Percentiles rank a stretch among this genome's conserved stretches.
Conservation (phyloP, 768 basidiomycete species). For the Sarcodon aspratus region DNA sequence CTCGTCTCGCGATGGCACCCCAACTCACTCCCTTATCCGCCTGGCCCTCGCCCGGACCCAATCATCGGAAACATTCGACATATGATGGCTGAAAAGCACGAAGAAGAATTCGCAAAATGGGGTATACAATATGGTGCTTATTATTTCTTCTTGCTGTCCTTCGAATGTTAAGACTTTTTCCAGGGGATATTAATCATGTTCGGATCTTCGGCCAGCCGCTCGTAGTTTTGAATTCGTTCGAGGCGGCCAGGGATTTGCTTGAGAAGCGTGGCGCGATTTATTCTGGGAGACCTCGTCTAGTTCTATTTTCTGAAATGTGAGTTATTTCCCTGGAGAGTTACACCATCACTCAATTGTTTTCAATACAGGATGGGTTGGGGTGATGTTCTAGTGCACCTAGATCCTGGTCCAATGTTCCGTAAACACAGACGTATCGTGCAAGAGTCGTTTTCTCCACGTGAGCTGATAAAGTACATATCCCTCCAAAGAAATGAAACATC, state of each 20-base stretch:
- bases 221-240: constrained; percentile 11
- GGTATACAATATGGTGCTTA: constrained; percentile 6
- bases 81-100: constrained; percentile 5
- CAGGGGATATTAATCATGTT: constrained; percentile 13
- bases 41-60: constrained; percentile 1
- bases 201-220: constrained; percentile 11
- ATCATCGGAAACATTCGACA: constrained; percentile 9
- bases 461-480: constrained; percentile 8
- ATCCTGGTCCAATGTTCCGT: constrained; percentile 11
- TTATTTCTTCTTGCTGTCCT: neutral
- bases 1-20: neutral
- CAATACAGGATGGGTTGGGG: constrained; percentile 12
- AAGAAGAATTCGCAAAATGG: constrained; percentile 6
- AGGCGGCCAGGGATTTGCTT: constrained; percentile 14
- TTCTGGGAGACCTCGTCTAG: constrained; percentile 13
- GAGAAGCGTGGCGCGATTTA: constrained; percentile 14
- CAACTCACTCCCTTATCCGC: neutral
- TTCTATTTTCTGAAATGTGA: constrained; percentile 4
- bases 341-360: neutral
- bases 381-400: constrained; percentile 8
- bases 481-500: constrained; percentile 15
- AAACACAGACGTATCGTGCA: constrained; percentile 13
- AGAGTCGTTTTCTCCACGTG: constrained; percentile 6
- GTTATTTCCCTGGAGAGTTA: neutral
- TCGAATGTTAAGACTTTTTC: neutral